Conservation (phyloP, 2,329 filamentous ascomycete species). For the Fonsecaea pedrosoi region DNA sequence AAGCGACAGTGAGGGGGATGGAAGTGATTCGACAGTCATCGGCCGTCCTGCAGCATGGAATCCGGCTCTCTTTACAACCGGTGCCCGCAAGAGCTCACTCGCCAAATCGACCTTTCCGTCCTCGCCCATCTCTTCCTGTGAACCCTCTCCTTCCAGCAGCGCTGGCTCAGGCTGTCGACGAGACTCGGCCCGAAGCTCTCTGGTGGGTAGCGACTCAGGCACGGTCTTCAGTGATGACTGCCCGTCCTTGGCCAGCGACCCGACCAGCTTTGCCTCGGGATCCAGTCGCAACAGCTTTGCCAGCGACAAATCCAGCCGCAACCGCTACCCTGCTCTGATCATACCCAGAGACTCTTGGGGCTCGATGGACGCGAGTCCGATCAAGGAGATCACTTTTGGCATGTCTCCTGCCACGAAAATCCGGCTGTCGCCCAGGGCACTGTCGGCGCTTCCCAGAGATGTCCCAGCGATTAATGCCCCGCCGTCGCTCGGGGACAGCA, state of each 20-base stretch:
- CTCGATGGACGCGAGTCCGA: conserved; percentile 56
- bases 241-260: conserved; percentile 56
- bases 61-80: conserved; percentile 38
- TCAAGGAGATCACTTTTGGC: conserved; percentile 56
- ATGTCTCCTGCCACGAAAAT: conserved; percentile 61
- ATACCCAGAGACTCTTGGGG: conserved; percentile 67
- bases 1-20: conserved; percentile 48
- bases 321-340: conserved; percentile 63
- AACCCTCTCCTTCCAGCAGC: conserved; percentile 66
- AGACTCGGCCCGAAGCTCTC: conserved; percentile 82
- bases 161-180: conserved; percentile 67
- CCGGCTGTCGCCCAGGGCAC: conserved; percentile 75
- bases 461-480: conserved; percentile 79
- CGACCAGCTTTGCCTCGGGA: conserved; percentile 55
- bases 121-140: conserved; percentile 44
- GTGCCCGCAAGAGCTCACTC: conserved; percentile 33
- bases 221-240: conserved; percentile 58
- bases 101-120: conserved; percentile 28
- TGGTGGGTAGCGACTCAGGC: conserved; percentile 84
- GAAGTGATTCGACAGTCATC: conserved; percentile 45
- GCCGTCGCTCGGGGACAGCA: conserved; percentile 83
- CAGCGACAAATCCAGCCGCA: conserved; percentile 49
- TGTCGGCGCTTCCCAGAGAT: conserved; percentile 73
- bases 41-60: conserved; percentile 44
- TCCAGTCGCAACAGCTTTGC: conserved; percentile 47